Evolutionary conservation across 2,329 filamentous ascomycete species (phyloP).

Genomic region (Gnomoniopsis smithogilvyi): DNA sequence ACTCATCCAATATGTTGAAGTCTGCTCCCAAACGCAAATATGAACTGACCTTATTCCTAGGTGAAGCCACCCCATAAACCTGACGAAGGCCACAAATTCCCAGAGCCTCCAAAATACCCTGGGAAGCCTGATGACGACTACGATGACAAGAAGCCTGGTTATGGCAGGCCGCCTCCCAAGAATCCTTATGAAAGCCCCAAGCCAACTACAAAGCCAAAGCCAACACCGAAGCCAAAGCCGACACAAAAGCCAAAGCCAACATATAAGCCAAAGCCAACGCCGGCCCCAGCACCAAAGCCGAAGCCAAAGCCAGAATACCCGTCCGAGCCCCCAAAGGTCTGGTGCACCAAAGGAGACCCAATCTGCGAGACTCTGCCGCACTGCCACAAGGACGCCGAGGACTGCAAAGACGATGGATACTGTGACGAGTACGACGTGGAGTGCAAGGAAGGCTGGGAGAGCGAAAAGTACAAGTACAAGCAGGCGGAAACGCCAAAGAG

Average conservation of each 20-base stretch:
- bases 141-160: too few relatives aligned
- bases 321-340: background rate
- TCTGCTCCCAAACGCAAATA: too few relatives aligned
- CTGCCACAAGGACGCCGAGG: background rate
- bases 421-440: background rate
- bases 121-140: background rate
- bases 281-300: too few relatives aligned
- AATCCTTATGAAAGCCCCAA: background rate
- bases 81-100: background rate
- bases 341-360: background rate
- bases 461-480: background rate
- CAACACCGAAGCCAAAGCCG: background rate
- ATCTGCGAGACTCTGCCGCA: background rate
- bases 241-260: background rate
- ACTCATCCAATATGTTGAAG: too few relatives aligned
- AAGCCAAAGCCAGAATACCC: background rate
- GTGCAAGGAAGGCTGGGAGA: background rate
- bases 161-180: background rate
- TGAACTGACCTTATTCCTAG: background rate
- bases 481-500: background rate
- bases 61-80: too few relatives aligned
- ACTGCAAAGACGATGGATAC: background rate
- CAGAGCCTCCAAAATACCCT: background rate
- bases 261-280: background rate
- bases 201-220: background rate